Base-by-base conservation (phyloP, 495 filamentous ascomycete species). In the Platismatia glauca region DNA sequence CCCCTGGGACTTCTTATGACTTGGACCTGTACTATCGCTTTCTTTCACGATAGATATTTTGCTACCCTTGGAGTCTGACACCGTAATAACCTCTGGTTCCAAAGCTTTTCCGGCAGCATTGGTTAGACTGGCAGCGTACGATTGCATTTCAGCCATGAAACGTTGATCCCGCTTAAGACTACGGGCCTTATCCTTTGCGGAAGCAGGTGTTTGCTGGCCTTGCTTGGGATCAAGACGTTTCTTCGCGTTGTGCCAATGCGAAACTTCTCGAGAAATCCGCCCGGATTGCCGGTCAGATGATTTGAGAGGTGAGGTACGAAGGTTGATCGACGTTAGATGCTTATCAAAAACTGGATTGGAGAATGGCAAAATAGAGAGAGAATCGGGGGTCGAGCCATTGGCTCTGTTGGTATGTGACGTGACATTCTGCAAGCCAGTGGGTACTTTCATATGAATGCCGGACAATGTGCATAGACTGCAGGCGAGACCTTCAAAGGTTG, bases 91-190 rank as follows among this genome's bases (percentile, higher is more conserved):
- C 66, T 88, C 80, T 6, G 84, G 86, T 11, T 86, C 77, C n/a
- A 91, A 72, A 8, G 73, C 75, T 60, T 82, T 85, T 7, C 86
- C 87, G 4, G 77, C 74, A 11, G 82, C 74, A 56, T 85, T 85
- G 0, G 86, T 86, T 37, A 92, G 73, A 72, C 86, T 89, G 15
- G 81, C 86, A 2, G 88, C 85, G 70, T 91, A 92, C 4, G 76
- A 73, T 55, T 74, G 76, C 73, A 89, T 88, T 59, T 88, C 84
- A 0, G 75, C 76, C 79, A 86, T 83, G 68, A 79, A 79, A 58
- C 72, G 68, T 62, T 82, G 80, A 62, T 87, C 81, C 3, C 71
- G 72, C 62, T 71, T 75, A 46, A 70, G 71, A 57, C 73, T 61
- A 66, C 71, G 62, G 55, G 69, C 41, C 48, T 68, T 65, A n/a